Evolutionary conservation across 805 yeast genomes (phyloP).

Genomic region (Myxozyma sirexii): DNA sequence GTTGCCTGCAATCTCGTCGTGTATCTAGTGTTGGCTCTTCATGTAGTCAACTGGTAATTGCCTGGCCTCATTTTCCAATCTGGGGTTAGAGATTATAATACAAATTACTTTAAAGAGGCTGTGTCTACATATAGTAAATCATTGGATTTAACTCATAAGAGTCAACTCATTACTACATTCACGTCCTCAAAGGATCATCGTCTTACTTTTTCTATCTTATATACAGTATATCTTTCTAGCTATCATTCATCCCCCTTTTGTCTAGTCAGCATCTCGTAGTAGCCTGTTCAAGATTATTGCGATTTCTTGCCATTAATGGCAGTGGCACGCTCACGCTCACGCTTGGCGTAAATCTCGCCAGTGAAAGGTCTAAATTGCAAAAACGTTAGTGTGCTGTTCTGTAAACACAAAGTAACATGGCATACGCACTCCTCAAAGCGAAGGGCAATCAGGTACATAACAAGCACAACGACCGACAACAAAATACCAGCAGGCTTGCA

Average conservation of each 20-base stretch:
- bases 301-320: conserved; percentile 35
- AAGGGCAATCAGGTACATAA: conserved; percentile 83
- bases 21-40: no score
- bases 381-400: not conserved
- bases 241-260: no score
- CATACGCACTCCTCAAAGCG: conserved; percentile 70
- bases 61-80: no score
- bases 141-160: not conserved
- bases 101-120: no score
- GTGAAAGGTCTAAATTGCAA: conserved; percentile 69
- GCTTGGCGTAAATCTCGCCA: conserved; percentile 80
- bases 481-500: conserved; percentile 89
- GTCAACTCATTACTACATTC: not conserved
- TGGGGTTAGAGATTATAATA: no score
- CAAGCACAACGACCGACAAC: conserved; percentile 69
- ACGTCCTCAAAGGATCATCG: not conserved
- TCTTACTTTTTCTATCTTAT: not conserved
- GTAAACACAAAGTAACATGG: not conserved
- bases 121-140: no score
- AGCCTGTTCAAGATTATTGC: no score
- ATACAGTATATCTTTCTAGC: not conserved
- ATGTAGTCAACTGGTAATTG: no score
- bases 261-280: no score
- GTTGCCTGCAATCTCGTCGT: no score
- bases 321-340: conserved; percentile 50